A percentile compares a stretch with the other conserved stretches of the same genome.
Conservation (phyloP, 2,329 filamentous ascomycete species). For the Hymenoscyphus fructigenus region DNA sequence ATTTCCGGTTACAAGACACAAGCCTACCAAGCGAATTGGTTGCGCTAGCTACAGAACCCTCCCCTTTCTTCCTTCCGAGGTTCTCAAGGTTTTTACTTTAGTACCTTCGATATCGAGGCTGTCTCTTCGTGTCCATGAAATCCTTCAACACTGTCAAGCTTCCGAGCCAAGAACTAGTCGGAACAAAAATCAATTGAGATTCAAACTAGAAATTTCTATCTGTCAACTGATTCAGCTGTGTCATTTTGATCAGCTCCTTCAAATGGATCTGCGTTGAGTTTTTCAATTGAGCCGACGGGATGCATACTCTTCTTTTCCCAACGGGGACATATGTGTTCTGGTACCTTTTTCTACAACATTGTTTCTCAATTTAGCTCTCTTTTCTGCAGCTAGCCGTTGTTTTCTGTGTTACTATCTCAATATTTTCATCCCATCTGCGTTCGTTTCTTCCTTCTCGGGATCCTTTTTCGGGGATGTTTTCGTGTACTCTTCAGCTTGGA, state of each 20-base stretch:
- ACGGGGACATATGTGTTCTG: neutral
- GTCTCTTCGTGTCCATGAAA: neutral
- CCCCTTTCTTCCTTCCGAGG: neutral
- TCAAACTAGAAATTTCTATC: neutral
- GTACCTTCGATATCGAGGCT: neutral
- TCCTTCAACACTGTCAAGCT: neutral
- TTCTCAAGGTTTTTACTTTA: neutral
- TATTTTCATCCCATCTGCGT: neutral
- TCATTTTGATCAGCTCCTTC: neutral
- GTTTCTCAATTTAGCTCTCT: neutral
- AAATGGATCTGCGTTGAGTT: neutral
- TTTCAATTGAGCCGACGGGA: neutral
- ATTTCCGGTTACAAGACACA: too few relatives aligned
- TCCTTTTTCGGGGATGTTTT: neutral
- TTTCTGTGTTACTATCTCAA: neutral
- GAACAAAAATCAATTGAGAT: neutral
- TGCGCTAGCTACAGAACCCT: neutral
- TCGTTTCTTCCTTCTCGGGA: neutral
- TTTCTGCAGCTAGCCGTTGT: conserved; percentile 1
- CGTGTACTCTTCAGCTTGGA: neutral
- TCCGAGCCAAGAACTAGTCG: neutral
- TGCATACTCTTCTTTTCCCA: neutral
- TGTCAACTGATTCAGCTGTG: neutral
- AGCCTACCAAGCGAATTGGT: too few relatives aligned
- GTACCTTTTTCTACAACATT: neutral